A percentile compares a stretch with the other conserved stretches of the same genome.
Evolutionary conservation across 371 early-diverging fungal genomes (phyloP).

Genomic region (Zychaea mexicana): DNA sequence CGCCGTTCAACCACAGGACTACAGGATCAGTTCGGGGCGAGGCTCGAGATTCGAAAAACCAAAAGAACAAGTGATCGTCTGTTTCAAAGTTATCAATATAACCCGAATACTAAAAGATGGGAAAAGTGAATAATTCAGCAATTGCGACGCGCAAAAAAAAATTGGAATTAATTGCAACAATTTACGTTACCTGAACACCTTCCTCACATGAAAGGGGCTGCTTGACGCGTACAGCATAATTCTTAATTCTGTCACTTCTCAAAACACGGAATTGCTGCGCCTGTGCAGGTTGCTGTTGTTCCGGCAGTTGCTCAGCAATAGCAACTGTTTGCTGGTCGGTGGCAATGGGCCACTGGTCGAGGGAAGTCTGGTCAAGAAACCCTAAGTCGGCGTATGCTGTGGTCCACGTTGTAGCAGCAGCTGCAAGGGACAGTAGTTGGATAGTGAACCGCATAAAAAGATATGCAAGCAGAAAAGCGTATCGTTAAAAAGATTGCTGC

Average conservation of each 20-base stretch:
- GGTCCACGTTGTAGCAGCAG: not conserved
- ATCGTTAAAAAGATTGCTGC: no score
- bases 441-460: not conserved
- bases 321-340: not conserved
- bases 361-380: not conserved
- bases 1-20: slow-evolving; percentile 82
- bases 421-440: not conserved
- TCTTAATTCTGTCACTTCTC: slow-evolving; percentile 17
- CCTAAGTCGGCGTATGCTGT: not conserved
- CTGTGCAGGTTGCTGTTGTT: not conserved
- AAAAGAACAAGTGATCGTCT: slow-evolving; percentile 77
- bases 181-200: slow-evolving; percentile 34
- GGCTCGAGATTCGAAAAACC: slow-evolving; percentile 82
- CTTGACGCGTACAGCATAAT: slow-evolving; percentile 35
- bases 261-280: slow-evolving; percentile 13
- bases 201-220: slow-evolving; percentile 35
- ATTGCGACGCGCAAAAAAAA: not conserved
- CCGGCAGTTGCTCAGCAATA: not conserved
- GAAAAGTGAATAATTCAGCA: not conserved
- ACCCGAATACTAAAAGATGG: slow-evolving; percentile 40
- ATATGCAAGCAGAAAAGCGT: not conserved
- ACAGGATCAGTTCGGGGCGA: slow-evolving; percentile 74
- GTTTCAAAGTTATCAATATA: slow-evolving; percentile 60
- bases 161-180: not conserved
- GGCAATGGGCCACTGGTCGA: not conserved